Base-by-base conservation (phyloP, 768 basidiomycete genomes). In the Tremella fuciformis region DNA sequence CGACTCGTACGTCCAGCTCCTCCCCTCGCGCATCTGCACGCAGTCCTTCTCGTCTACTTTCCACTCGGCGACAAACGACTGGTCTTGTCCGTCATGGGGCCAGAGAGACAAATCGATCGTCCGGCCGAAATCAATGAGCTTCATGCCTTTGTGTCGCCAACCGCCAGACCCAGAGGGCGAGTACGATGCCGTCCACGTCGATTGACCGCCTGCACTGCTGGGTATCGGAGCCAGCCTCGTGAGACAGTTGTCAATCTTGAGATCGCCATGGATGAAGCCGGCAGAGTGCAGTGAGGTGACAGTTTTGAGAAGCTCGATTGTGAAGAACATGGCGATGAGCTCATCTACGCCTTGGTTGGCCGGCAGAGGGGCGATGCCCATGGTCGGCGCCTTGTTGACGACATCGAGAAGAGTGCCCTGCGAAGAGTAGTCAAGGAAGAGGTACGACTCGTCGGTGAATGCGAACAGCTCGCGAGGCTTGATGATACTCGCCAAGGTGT, bases 241-340 rank as follows among this genome's bases (percentile, higher is more conserved):
- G n/a, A 99, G 83, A 74, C 93, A 96, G 78, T 99, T 99, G 79
- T 99, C 96, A 76, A 98, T 96, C 81, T 99, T 99, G 63, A 99
- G 83, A 78, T 99, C 96, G 29, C 96, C 94, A 70, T 99, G 96
- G 66, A 99, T 89, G 79, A 98, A 89, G 11, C 91, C 89, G 0
- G 82, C 79, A 15, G 71, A 57, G 75, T 98, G 96, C 74, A 97
- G 83, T 16, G 82, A 85, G 71, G 93, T 91, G 42, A 97, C 77
- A 9, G 88, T 78, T 24, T 86, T 86, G 39, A 97, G 77, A 6
- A 98, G 83, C 76, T 98, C 96, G 69, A 94, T 82, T 22, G 88
- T 82, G 82, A 98, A 99, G 82, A 98, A 99, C 74, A 94, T 83
- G 44, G 91, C 91, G 53, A 98, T 82, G 3, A 94, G 82, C 74